phyloP scores from a whole-genome alignment of 306 rosid species.

The Benincasa hispida region DNA sequence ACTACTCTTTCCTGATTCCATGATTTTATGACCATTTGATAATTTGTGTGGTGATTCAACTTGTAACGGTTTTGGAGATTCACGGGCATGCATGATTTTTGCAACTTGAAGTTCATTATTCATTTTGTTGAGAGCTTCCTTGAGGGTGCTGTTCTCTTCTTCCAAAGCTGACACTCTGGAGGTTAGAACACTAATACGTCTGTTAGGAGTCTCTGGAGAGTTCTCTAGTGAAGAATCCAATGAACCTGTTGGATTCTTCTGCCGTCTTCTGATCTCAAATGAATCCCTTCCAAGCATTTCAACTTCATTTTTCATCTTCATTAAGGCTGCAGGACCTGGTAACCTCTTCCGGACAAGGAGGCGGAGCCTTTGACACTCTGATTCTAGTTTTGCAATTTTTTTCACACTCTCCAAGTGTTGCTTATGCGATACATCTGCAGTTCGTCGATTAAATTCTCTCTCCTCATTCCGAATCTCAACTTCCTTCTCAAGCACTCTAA shows the following conservation, averaged over 20 bases:
- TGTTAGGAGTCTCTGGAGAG: constrained; percentile 39
- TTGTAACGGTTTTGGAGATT: constrained; percentile 34
- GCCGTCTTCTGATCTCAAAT: constrained; percentile 38
- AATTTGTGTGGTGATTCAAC: constrained; percentile 23
- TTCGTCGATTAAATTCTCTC: constrained; percentile 62
- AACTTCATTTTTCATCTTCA: constrained; percentile 78
- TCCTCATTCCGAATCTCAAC: constrained; percentile 89
- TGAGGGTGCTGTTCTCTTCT: constrained; percentile 61
- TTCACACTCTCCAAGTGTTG: constrained; percentile 61
- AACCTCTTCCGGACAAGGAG: constrained; percentile 67
- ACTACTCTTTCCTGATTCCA: constrained; percentile 31
- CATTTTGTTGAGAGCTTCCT: constrained; percentile 42
- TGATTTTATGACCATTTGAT: constrained; percentile 23
- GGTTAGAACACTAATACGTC: constrained; percentile 28
- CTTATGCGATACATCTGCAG: constrained; percentile 64
- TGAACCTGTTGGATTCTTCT: constrained; percentile 27
- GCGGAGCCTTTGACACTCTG: constrained; percentile 88
- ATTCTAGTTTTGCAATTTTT: constrained; percentile 69
- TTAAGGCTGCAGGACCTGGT: constrained; percentile 87
- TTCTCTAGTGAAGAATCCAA: constrained; percentile 29
- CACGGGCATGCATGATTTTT: constrained; percentile 46
- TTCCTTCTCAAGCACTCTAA: constrained; percentile 79
- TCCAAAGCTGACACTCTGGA: constrained; percentile 52
- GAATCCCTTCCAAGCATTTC: constrained; percentile 64
- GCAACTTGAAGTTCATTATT: constrained; percentile 40